Conservation (phyloP, 2,329 filamentous ascomycete species). For the Colletotrichum gloeosporioides region DNA sequence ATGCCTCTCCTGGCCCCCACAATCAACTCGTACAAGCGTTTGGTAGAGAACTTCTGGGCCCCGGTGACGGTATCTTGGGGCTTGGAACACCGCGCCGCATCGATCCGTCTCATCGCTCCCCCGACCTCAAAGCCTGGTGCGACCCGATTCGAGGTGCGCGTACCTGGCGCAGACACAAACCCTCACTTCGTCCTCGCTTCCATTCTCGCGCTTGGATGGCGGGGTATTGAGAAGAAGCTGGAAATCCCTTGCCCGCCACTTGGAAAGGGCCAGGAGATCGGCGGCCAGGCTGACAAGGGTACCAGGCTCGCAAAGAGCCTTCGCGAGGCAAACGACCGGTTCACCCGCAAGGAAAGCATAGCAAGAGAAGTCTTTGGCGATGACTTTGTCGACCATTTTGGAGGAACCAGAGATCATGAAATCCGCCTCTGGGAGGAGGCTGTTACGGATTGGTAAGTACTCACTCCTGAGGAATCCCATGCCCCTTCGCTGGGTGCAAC, state of each 20-base stretch:
- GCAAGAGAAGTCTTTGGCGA: constrained; percentile 95
- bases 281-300: constrained; percentile 73
- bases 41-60: constrained; percentile 99
- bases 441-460: constrained; percentile 90
- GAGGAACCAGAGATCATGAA: constrained; percentile 91
- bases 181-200: constrained; percentile 86
- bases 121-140: constrained; percentile 84
- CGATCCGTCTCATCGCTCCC: constrained; percentile 86
- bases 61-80: constrained; percentile 98
- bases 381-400: constrained; percentile 95
- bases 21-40: constrained; percentile 96
- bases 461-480: neutral
- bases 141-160: constrained; percentile 90
- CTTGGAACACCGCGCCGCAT: constrained; percentile 91
- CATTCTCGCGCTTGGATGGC: constrained; percentile 86
- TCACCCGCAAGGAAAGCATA: constrained; percentile 79
- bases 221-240: constrained; percentile 91
- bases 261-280: constrained; percentile 83
- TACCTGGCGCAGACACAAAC: constrained; percentile 93
- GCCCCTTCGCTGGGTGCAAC: neutral
- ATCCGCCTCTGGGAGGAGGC: constrained; percentile 91
- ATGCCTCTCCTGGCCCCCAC: constrained; percentile 97
- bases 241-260: constrained; percentile 83
- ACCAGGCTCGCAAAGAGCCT: constrained; percentile 82
- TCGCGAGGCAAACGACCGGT: constrained; percentile 81